Conservation (phyloP, 2,329 filamentous ascomycete genomes). For the Aciculosporium take region DNA sequence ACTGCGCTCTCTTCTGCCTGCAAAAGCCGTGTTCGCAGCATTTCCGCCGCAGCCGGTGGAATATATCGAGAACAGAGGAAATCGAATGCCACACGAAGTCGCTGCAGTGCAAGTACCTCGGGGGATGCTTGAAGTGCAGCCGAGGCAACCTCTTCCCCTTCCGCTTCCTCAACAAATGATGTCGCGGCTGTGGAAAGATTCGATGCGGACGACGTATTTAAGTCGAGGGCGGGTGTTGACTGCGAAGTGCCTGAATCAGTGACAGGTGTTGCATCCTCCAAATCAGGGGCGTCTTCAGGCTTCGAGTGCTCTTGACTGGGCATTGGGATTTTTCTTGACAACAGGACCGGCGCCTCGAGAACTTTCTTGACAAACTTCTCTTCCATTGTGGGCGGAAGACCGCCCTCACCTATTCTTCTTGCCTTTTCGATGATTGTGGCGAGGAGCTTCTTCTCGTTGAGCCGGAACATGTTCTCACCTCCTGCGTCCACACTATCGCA, state of each 20-base stretch:
- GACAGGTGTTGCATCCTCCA: conserved; percentile 10
- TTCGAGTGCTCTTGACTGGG: conserved; percentile 6
- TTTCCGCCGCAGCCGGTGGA: conserved; percentile 25
- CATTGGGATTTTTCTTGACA: conserved; percentile 43
- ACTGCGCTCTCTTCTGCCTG: conserved; percentile 22
- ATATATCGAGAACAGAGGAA: conserved; percentile 53
- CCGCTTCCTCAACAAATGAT: conserved; percentile 22
- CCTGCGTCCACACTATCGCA: conserved; percentile 76
- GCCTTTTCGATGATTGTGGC: conserved; percentile 57
- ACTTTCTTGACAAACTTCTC: conserved; percentile 66
- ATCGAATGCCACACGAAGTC: conserved; percentile 47
- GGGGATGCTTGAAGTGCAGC: conserved; percentile 31
- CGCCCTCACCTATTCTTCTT: conserved; percentile 44
- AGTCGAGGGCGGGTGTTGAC: conserved; percentile 24
- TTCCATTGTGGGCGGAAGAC: conserved; percentile 69
- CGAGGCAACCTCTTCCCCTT: conserved; percentile 19
- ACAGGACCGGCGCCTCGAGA: conserved; percentile 62
- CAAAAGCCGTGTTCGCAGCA: conserved; percentile 26
- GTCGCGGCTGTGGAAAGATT: conserved; percentile 32
- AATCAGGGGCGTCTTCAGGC: conserved; percentile 8
- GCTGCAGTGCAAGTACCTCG: conserved; percentile 44
- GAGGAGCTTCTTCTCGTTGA: conserved; percentile 59
- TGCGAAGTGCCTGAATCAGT: conserved; percentile 26
- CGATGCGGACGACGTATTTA: conserved; percentile 21
- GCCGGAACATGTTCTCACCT: conserved; percentile 71